Conservation (phyloP, 2,329 filamentous ascomycete genomes). For the Onygenales sp. region DNA sequence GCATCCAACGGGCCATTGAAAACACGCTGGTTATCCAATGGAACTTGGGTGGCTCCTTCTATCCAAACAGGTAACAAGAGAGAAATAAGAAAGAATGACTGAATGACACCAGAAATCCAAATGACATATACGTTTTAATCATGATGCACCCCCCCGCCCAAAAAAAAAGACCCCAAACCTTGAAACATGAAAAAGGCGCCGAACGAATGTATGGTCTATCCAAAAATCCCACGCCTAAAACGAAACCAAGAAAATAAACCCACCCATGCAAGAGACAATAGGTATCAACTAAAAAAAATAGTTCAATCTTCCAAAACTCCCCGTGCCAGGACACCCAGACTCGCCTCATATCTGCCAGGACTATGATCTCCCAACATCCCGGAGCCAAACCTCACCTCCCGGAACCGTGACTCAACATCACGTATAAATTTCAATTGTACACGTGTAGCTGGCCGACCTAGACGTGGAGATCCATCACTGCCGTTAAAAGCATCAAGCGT, state of each 20-base stretch:
- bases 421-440: slow-evolving; percentile 61
- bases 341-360: slow-evolving; percentile 63
- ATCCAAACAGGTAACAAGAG: too few relatives aligned
- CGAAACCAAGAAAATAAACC: neutral
- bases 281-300: neutral
- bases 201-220: too few relatives aligned
- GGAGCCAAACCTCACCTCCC: slow-evolving; percentile 60
- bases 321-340: slow-evolving; percentile 50
- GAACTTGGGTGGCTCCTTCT: too few relatives aligned
- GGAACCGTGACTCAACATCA: slow-evolving; percentile 61
- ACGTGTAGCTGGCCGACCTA: slow-evolving; percentile 58
- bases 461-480: slow-evolving; percentile 33
- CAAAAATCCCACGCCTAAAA: neutral
- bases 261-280: neutral
- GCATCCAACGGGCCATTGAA: too few relatives aligned
- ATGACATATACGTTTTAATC: too few relatives aligned
- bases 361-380: slow-evolving; percentile 70
- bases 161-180: too few relatives aligned
- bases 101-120: too few relatives aligned
- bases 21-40: too few relatives aligned
- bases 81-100: too few relatives aligned
- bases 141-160: too few relatives aligned
- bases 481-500: slow-evolving; percentile 21
- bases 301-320: slow-evolving; percentile 33
- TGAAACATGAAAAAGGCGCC: too few relatives aligned